These are phyloP conservation scores for Hyphopichia fennica DNA, from an alignment of 1,139 yeast genomes.

Conservation along the genomic window DNA sequence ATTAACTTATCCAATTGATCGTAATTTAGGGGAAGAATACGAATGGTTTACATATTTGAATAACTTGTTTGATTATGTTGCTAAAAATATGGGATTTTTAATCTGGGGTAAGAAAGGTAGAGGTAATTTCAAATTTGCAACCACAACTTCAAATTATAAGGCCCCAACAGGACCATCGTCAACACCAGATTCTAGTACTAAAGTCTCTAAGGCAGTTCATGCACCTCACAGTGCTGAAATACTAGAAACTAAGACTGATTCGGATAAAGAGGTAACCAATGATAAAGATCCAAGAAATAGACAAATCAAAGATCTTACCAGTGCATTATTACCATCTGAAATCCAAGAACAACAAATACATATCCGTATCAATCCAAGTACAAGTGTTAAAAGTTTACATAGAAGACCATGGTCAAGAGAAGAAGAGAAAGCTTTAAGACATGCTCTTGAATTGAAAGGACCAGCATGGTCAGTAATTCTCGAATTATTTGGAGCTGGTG, in stretches of 20 bases:
- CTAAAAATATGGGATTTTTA: constrained; percentile 69
- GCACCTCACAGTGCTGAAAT: constrained; percentile 30
- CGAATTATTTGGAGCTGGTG: constrained; percentile 91
- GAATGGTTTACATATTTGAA: constrained; percentile 42
- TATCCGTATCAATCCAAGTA: constrained; percentile 32
- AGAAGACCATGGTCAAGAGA: constrained; percentile 85
- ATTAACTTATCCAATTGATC: constrained; percentile 46
- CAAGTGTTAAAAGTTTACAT: constrained; percentile 26
- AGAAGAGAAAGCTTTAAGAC: constrained; percentile 82
- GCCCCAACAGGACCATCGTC: background rate
- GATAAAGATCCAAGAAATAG: constrained; percentile 8
- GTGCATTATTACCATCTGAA: constrained; percentile 45
- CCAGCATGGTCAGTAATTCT: constrained; percentile 92
- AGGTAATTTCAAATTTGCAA: constrained; percentile 8
- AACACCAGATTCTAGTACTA: background rate
- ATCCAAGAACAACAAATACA: constrained; percentile 49
- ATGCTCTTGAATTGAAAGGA: constrained; percentile 81
- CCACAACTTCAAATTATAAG: background rate
- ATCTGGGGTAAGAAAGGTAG: constrained; percentile 69
- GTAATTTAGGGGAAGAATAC: constrained; percentile 37
- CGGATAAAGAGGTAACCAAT: no score
- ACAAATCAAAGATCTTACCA: constrained; percentile 26
- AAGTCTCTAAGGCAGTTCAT: constrained; percentile 5
- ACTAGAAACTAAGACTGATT: constrained; percentile 5
- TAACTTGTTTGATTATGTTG: constrained; percentile 75